These are phyloP conservation scores for Phytophthora citricola DNA, from an alignment of 352 stramenopile genomes.

Conservation along the genomic window DNA sequence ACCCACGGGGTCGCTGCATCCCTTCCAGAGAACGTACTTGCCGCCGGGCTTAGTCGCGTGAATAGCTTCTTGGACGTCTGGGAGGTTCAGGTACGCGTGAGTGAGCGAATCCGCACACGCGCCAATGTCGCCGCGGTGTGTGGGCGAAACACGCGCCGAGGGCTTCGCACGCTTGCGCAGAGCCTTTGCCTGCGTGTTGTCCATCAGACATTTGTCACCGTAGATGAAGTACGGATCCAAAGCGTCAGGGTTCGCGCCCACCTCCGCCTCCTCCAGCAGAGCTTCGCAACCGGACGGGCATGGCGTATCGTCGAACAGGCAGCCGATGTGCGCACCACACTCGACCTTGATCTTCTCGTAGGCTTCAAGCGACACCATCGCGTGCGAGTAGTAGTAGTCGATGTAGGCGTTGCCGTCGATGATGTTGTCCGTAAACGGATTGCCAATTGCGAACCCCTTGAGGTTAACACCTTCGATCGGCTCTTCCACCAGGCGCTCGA, in stretches of 20 bases:
- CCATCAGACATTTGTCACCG: conserved; percentile 77
- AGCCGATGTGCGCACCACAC: conserved; percentile 64
- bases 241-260: conserved; percentile 45
- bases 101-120: conserved; percentile 76
- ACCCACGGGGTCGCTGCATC: conserved; percentile 69
- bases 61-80: conserved; percentile 65
- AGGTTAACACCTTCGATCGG: conserved; percentile 76
- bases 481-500: conserved; percentile 73
- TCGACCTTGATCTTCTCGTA: conserved; percentile 68
- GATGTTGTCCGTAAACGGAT: conserved; percentile 68
- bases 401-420: conserved; percentile 79
- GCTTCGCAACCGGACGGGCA: conserved; percentile 54
- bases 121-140: conserved; percentile 59
- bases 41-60: conserved; percentile 44
- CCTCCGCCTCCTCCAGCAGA: conserved; percentile 60
- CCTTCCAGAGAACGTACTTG: conserved; percentile 59
- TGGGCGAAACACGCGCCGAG: conserved; percentile 34
- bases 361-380: conserved; percentile 79
- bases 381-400: conserved; percentile 89
- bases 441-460: conserved; percentile 81
- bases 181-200: conserved; percentile 58
- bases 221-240: conserved; percentile 88
- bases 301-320: conserved; percentile 58
- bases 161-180: conserved; percentile 51
- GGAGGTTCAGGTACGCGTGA: conserved; percentile 66